phyloP scores from a whole-genome alignment of 2,329 filamentous ascomycete species.

The Sporothrix curviconia region DNA sequence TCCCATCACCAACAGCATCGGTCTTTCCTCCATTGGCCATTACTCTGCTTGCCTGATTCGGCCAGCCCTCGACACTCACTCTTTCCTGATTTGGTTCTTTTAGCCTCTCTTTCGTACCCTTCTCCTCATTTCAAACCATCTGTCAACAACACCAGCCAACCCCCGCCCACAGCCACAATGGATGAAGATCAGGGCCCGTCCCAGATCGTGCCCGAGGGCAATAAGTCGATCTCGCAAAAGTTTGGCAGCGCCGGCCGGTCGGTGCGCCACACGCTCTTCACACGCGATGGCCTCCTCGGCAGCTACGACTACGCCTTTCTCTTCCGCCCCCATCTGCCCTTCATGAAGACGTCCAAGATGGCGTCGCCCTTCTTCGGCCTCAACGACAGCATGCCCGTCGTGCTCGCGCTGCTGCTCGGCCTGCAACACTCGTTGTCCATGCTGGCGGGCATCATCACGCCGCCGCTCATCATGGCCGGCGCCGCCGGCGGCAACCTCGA shows the following conservation, averaged over 20 bases:
- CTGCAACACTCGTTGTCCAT: slow-evolving; percentile 76
- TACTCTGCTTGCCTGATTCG: neutral
- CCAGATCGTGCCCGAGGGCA: slow-evolving; percentile 38
- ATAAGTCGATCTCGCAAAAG: slow-evolving; percentile 25
- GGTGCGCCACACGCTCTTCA: slow-evolving; percentile 36
- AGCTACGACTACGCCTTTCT: slow-evolving; percentile 87
- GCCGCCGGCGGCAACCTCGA: slow-evolving; percentile 57
- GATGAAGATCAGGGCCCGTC: slow-evolving; percentile 51
- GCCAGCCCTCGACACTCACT: neutral
- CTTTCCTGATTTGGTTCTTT: neutral
- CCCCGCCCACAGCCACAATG: too few relatives aligned
- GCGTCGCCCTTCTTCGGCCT: slow-evolving; percentile 80
- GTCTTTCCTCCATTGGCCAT: neutral
- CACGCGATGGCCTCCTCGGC: slow-evolving; percentile 69
- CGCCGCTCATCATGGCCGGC: slow-evolving; percentile 64
- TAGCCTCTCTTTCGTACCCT: neutral
- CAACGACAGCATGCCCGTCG: slow-evolving; percentile 67
- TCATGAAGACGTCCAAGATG: slow-evolving; percentile 56
- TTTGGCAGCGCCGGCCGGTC: slow-evolving; percentile 28
- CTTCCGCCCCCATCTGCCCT: slow-evolving; percentile 75
- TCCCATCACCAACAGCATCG: neutral
- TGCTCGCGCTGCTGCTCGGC: slow-evolving; percentile 67
- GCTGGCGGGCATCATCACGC: slow-evolving; percentile 69
- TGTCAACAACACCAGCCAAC: neutral
- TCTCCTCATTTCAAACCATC: neutral